phyloP scores from a whole-genome alignment of 495 filamentous ascomycete genomes.

The Xylaria intraflava region DNA sequence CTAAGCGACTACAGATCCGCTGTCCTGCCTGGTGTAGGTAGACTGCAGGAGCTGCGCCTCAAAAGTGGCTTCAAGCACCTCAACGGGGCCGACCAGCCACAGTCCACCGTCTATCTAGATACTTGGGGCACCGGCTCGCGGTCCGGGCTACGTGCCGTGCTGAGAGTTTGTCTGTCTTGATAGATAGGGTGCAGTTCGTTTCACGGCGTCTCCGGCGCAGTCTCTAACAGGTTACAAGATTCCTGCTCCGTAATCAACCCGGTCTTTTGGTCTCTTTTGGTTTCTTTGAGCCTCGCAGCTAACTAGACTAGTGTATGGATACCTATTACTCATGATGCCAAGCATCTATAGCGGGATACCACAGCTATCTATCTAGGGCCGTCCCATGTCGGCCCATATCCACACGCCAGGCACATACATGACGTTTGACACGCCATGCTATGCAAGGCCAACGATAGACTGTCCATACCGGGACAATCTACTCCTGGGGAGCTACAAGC shows the following conservation, averaged over 20 bases:
- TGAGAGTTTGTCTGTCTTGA: neutral
- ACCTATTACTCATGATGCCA: too few relatives aligned
- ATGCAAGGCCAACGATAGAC: too few relatives aligned
- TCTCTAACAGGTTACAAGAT: constrained; percentile 29
- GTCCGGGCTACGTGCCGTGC: constrained; percentile 1
- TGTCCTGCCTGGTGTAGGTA: constrained; percentile 2
- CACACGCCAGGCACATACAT: too few relatives aligned
- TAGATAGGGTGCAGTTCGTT: neutral
- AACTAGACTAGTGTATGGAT: too few relatives aligned
- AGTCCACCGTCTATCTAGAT: constrained; percentile 6
- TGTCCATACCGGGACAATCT: too few relatives aligned
- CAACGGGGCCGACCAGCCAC: constrained; percentile 15
- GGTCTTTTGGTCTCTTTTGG: neutral
- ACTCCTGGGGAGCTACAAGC: too few relatives aligned
- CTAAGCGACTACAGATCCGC: neutral
- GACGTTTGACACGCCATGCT: too few relatives aligned
- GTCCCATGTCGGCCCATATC: too few relatives aligned
- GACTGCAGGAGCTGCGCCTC: constrained; percentile 27
- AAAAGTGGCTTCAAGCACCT: constrained; percentile 26
- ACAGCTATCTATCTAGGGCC: too few relatives aligned
- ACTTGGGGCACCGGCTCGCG: constrained; percentile 10
- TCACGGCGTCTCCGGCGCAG: constrained; percentile 28
- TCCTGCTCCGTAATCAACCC: neutral
- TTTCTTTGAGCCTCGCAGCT: neutral
- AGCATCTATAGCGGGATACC: too few relatives aligned